Conservation (phyloP, 2,329 filamentous ascomycete genomes). For the Phaeosphaeria sp. region DNA sequence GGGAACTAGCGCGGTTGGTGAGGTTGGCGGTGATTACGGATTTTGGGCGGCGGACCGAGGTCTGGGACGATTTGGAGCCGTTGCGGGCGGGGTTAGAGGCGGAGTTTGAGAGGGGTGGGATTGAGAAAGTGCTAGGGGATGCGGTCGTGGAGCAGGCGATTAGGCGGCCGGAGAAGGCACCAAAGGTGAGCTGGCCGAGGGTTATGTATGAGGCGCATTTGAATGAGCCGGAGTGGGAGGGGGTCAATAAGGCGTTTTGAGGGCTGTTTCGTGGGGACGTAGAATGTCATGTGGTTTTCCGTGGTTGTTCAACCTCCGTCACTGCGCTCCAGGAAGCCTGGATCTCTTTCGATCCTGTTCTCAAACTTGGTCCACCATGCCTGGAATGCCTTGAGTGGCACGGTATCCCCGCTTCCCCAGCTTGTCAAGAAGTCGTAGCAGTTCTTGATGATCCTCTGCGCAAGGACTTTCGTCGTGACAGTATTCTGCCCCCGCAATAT, state of each 20-base stretch:
- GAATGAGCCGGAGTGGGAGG: slow-evolving; percentile 36
- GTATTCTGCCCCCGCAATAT: slow-evolving; percentile 48
- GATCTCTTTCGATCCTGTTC: slow-evolving; percentile 81
- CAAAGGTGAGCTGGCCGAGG: slow-evolving; percentile 46
- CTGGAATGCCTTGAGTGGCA: slow-evolving; percentile 93
- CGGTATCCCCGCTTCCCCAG: slow-evolving; percentile 81
- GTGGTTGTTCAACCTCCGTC: slow-evolving; percentile 52
- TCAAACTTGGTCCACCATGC: slow-evolving; percentile 99
- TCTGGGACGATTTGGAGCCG: slow-evolving; percentile 22
- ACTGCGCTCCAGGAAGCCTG: slow-evolving; percentile 82
- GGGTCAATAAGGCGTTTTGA: slow-evolving; percentile 41
- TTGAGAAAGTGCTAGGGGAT: slow-evolving; percentile 55
- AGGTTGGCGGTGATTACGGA: slow-evolving; percentile 50
- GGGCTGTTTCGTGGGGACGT: neutral
- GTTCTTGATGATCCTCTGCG: slow-evolving; percentile 93
- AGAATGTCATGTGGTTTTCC: neutral
- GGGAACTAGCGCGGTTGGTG: slow-evolving; percentile 47
- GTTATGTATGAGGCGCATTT: slow-evolving; percentile 34
- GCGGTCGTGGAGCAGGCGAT: slow-evolving; percentile 51
- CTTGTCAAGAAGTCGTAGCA: slow-evolving; percentile 95
- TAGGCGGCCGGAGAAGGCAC: slow-evolving; percentile 49
- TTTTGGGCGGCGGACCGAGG: slow-evolving; percentile 41
- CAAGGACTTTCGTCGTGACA: slow-evolving; percentile 77
- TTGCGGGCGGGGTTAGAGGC: slow-evolving; percentile 32
- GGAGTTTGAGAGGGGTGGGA: slow-evolving; percentile 42